Base-by-base conservation (phyloP, 257 asterid species). In the Cynanchum wilfordii region DNA sequence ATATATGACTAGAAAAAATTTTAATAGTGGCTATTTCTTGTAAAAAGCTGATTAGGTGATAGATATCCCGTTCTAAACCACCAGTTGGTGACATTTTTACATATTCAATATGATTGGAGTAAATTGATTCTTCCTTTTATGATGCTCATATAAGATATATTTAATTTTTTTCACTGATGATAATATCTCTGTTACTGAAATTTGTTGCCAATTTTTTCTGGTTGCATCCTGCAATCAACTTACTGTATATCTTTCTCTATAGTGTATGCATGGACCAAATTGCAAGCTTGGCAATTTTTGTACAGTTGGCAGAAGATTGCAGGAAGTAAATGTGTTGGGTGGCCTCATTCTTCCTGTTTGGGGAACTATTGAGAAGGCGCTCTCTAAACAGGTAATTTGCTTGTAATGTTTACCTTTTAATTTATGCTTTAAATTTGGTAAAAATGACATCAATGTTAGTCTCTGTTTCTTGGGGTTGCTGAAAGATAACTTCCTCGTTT, bases 241-340 rank as follows among this genome's bases (percentile, higher is more conserved):
- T 66, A 84, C 66, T 73, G 66, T 76, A 65, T 70, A 54, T 80
- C 71, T 84, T 70, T 38, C 72, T 16, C 44, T 80, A 77, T 92
- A 95, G 99, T 95, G 99, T 85, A 95, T 92, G 98, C 99, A 95
- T 74, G 99, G 99, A 73, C 96, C 93, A 57, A 95, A 90, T 64
- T 95, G 99, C 79, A 95, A 90, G 84, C 78, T 85, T 70, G 92
- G 90, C 69, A 90, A 60, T 78, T 92, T 82, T 88, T 95, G 99
- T 82, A 89, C 92, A 47, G 90, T 89, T 52, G 99, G 99, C 55
- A 87, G 86, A 89, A 86, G 99, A 85, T 66, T 85, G 70, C 99
- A 91, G 80, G 99, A 95, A 86, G 98, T 89, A 77, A 86, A 95
- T 87, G 89, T 95, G 73, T 81, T 95, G 80, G 98, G 98, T 79